Evolutionary conservation across 2,329 filamentous ascomycete species (phyloP), one percentile per base, ranked within the genome.

Genomic region (Exophiala aquamarina): DNA sequence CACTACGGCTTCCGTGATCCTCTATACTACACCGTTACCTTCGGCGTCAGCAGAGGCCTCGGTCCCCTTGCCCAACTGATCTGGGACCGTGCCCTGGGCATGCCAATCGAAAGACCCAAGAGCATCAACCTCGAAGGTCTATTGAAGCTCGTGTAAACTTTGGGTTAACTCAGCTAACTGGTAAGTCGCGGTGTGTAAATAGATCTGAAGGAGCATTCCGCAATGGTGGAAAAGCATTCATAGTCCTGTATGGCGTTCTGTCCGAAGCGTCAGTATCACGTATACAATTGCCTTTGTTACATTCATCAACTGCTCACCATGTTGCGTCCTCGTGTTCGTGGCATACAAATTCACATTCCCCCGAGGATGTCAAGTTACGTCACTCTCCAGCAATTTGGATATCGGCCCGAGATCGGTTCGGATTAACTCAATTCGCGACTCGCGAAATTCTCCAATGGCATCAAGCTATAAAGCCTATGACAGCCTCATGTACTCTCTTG

Each of bases 1-100:
- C 90, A 97, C 76, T 98, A 95, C 67, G 93, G 92, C 49, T 95
- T 98, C 83, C 86, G 88, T 68, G 89, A 97, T 75, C 95, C 92
- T 0, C 78, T 97, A 9, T 98, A 97, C 77, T 98, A 97, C 75
- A 85, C 82, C 13, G 82, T 81, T 8, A 83, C 81, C 4, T 85
- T 85, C 59, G 82, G 82, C 59, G 82, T 85, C 37, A 82, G 78
- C 66, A 75, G 82, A 66, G 80, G 79, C 43, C 75, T 98, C 13
- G 93, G 93, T 6, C 93, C 93, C 17, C 77, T 98, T 39, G 90
- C 90, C 34, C 93, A 98, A 71, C 78, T 98, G 56, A 86, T 98
- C 66, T 97, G 93, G 93, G 92, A 97, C 68, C 82, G 93, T 40
- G 91, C 91, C 13, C 72, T 98, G 54, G 93, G 93, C 44, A 75